Percentiles rank a stretch among this genome's conserved stretches.
These are phyloP conservation scores for Xylaria sp. DNA, from an alignment of 2,329 filamentous ascomycete genomes.

Conservation along the genomic window DNA sequence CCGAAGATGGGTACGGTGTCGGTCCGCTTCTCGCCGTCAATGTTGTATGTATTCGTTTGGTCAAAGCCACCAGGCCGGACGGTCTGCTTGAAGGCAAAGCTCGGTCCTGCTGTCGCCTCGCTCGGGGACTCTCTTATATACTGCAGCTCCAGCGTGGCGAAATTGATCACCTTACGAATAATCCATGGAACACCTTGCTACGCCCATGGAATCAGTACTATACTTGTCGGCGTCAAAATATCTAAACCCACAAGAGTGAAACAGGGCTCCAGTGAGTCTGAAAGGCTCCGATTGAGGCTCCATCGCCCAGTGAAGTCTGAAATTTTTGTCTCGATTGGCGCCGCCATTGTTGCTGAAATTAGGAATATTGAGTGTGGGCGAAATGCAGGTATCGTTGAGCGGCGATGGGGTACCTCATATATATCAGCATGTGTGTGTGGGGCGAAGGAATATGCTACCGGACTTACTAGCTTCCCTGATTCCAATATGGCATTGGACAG, in stretches of 20 bases:
- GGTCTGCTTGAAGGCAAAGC: not conserved
- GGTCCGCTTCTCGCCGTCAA: not conserved
- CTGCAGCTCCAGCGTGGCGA: not conserved
- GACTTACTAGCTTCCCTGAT: no score
- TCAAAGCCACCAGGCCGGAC: not conserved
- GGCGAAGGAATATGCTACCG: no score
- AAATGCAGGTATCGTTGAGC: no score
- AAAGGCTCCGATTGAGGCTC: not conserved
- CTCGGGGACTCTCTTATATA: not conserved
- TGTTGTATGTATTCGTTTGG: not conserved
- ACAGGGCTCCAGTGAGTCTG: not conserved
- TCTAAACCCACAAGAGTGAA: not conserved
- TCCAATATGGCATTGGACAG: no score
- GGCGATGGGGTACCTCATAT: no score
- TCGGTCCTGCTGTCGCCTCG: not conserved
- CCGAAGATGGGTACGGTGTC: not conserved
- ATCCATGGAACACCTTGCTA: not conserved
- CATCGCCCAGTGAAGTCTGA: not conserved
- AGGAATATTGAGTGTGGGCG: no score
- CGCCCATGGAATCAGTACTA: no score
- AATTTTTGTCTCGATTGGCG: not conserved
- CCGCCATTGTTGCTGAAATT: not conserved
- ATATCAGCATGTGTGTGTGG: no score
- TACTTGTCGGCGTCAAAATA: not conserved
- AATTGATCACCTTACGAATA: not conserved